A percentile compares a stretch with the other conserved stretches of the same genome.
Evolutionary conservation across 495 filamentous ascomycete species (phyloP).

Genomic region (Penicillium subrubescens): DNA sequence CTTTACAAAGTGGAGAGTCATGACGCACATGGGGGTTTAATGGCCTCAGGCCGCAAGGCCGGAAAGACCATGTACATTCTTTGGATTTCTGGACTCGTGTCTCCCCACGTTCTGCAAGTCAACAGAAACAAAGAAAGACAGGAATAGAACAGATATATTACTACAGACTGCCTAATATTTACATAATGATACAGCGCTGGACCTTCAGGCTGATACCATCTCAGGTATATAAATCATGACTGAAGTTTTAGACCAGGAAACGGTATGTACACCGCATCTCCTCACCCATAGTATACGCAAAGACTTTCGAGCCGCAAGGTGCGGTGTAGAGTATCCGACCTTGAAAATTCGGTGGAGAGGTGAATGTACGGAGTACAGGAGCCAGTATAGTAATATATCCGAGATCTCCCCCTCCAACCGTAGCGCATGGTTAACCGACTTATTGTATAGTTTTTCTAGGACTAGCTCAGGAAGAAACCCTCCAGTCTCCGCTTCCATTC

Average conservation of each 20-base stretch:
- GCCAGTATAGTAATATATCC: background rate
- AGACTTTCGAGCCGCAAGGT: background rate
- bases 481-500: background rate
- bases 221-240: background rate
- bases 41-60: constrained; percentile 18
- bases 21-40: constrained; percentile 22
- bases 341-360: background rate
- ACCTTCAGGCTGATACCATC: background rate
- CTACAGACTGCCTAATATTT: background rate
- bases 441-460: background rate
- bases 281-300: background rate
- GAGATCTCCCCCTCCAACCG: background rate
- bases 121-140: background rate
- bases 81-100: background rate
- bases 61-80: background rate
- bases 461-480: background rate
- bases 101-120: background rate
- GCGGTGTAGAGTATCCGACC: constrained; percentile 5
- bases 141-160: constrained; percentile 3
- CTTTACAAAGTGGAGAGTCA: constrained; percentile 31
- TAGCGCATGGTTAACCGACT: background rate
- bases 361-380: background rate
- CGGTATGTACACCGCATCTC: background rate
- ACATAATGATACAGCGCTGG: background rate
- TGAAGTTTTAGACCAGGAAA: background rate